Conservation (phyloP, 441 rosid genomes). For the Viola pubescens region DNA sequence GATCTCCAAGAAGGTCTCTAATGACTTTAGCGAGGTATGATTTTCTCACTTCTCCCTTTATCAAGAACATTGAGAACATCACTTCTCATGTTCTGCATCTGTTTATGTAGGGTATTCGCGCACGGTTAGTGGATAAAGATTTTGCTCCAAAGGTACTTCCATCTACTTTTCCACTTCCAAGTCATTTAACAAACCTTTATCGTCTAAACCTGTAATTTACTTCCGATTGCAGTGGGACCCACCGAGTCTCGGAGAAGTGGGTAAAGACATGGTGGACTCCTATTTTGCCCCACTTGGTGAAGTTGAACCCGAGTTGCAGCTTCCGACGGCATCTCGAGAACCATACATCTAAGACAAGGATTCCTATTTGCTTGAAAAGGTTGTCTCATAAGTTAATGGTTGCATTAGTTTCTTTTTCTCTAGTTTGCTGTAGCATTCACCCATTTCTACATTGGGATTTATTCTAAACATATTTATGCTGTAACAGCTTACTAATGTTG, state of each 20-base stretch:
- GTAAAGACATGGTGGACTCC: slow-evolving; percentile 67
- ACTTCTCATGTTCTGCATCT: slow-evolving; percentile 2
- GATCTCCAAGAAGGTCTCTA: slow-evolving; percentile 47
- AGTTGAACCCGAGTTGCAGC: slow-evolving; percentile 53
- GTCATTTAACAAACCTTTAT: not conserved
- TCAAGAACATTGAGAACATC: not conserved
- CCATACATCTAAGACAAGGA: slow-evolving; percentile 38
- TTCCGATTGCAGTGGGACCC: slow-evolving; percentile 78
- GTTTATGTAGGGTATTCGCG: slow-evolving; percentile 57
- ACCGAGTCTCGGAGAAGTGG: slow-evolving; percentile 59
- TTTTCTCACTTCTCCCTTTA: slow-evolving; percentile 6
- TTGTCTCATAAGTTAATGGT: too few species aligned
- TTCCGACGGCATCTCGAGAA: slow-evolving; percentile 67
- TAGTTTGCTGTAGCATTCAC: too few species aligned
- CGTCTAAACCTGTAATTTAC: not conserved
- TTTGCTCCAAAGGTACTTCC: slow-evolving; percentile 82
- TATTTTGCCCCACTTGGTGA: slow-evolving; percentile 47
- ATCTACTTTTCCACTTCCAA: not conserved
- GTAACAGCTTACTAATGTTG: too few species aligned
- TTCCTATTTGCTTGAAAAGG: not conserved
- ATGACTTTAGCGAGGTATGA: slow-evolving; percentile 64
- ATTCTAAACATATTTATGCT: too few species aligned
- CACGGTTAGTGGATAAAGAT: slow-evolving; percentile 70
- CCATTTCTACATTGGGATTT: too few species aligned
- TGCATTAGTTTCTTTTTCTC: too few species aligned